Percentiles rank a stretch among this genome's conserved stretches.
These are phyloP conservation scores for Chlamydomonas reinhardtii DNA, from an alignment of 163 green algal genomes.

Conservation along the genomic window DNA sequence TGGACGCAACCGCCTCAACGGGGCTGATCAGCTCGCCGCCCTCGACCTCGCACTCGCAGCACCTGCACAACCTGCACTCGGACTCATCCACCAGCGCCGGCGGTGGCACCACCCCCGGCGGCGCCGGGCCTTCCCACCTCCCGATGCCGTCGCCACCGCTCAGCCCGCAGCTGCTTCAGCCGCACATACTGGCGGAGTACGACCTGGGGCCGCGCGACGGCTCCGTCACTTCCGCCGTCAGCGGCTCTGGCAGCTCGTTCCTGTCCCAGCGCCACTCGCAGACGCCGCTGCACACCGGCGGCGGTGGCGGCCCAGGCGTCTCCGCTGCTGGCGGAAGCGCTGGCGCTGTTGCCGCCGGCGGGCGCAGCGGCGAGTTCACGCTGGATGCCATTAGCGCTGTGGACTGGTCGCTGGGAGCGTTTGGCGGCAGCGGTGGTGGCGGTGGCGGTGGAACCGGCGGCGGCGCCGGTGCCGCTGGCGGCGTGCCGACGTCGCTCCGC, in stretches of 20 bases:
- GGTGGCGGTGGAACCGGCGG: too few relatives aligned
- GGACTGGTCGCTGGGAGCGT: constrained; percentile 6
- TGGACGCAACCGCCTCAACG: neutral
- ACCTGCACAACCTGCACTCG: too few relatives aligned
- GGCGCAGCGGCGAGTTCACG: neutral
- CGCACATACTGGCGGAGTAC: too few relatives aligned
- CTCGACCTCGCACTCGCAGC: neutral
- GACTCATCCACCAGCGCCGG: too few relatives aligned
- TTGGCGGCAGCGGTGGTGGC: too few relatives aligned
- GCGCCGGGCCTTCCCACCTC: too few relatives aligned
- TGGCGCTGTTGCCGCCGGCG: neutral
- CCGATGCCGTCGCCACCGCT: too few relatives aligned
- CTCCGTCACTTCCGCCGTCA: neutral
- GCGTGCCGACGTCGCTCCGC: neutral
- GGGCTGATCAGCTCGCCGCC: neutral
- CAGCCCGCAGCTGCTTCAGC: too few relatives aligned
- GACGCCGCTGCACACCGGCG: neutral
- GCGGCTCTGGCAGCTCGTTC: neutral
- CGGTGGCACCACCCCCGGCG: too few relatives aligned
- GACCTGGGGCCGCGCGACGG: too few relatives aligned
- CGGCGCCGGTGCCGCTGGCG: too few relatives aligned
- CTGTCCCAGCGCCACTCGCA: neutral
- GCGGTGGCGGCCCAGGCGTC: too few relatives aligned
- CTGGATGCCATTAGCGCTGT: constrained; percentile 36
- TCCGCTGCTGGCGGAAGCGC: neutral